These are phyloP conservation scores for Umbelopsis sp. DNA, from an alignment of 371 early-diverging fungal genomes.

Conservation along the genomic window DNA sequence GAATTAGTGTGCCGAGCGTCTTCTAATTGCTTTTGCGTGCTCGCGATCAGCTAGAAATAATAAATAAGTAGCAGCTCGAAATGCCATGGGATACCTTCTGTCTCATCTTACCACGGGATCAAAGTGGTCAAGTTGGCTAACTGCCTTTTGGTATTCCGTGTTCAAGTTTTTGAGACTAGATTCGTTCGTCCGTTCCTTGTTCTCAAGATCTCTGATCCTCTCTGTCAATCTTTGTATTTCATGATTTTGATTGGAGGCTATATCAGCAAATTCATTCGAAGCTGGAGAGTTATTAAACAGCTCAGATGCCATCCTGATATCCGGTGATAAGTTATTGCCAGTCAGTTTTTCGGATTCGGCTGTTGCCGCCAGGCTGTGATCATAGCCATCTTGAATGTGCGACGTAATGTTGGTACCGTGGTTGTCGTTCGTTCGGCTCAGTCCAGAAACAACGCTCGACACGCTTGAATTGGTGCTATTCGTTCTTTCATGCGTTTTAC, in stretches of 20 bases:
- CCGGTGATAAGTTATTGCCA: not conserved
- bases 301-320: not conserved
- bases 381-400: not conserved
- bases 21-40: conserved; percentile 8
- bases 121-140: not conserved
- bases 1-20: not conserved
- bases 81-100: not conserved
- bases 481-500: not conserved
- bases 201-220: conserved; percentile 1
- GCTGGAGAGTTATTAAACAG: not conserved
- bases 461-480: not conserved
- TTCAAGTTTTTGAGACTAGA: conserved; percentile 3
- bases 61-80: not conserved
- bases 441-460: not conserved
- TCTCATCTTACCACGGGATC: conserved; percentile 4
- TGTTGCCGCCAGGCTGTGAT: not conserved
- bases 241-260: not conserved
- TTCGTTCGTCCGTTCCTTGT: not conserved
- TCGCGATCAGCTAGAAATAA: not conserved
- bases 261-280: not conserved
- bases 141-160: conserved; percentile 4
- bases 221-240: not conserved
- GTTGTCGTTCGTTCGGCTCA: not conserved
- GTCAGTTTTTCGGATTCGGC: not conserved
- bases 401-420: not conserved